Evolutionary conservation across 2,329 filamentous ascomycete genomes (phyloP).

Genomic region (Hypoxylon sp.): DNA sequence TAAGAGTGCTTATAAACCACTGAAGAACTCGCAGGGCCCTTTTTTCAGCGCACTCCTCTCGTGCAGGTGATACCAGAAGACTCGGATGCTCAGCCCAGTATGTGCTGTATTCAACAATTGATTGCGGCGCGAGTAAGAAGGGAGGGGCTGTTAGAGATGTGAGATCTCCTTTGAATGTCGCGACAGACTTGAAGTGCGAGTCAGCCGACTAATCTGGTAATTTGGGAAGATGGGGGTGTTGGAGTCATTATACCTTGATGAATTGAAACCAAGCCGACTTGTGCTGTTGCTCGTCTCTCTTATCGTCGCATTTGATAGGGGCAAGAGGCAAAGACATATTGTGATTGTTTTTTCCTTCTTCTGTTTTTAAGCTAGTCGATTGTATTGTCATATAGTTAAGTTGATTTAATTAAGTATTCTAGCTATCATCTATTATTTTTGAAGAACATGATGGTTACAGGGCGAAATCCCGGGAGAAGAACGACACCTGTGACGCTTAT

Average conservation of each 20-base stretch:
- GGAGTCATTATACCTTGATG: constrained; percentile 46
- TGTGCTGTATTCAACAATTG: constrained; percentile 83
- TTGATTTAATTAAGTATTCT: not conserved
- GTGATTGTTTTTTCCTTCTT: not conserved
- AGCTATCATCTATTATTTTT: constrained; percentile 3
- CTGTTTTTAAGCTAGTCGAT: not conserved
- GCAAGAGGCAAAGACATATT: constrained; percentile 41
- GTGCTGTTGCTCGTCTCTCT: constrained; percentile 46
- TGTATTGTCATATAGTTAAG: not conserved
- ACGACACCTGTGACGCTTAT: constrained; percentile 1
- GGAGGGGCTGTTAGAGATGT: constrained; percentile 85
- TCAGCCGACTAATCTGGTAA: constrained; percentile 9
- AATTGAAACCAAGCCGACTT: constrained; percentile 53
- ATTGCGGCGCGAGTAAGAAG: constrained; percentile 84
- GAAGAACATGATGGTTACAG: not conserved
- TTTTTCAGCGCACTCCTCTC: constrained; percentile 84
- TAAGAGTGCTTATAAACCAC: constrained; percentile 95
- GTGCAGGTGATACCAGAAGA: constrained; percentile 85
- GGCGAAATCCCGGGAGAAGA: not conserved
- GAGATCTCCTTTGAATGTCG: constrained; percentile 86
- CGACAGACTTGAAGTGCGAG: constrained; percentile 70
- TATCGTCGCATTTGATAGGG: constrained; percentile 45
- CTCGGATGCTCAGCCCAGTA: constrained; percentile 86
- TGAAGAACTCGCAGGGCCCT: constrained; percentile 90
- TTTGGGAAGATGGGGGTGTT: not conserved